Evolutionary conservation across 2,329 filamentous ascomycete species (phyloP), one percentile per base, ranked within the genome.

Genomic region (Leptographium lundbergii): DNA sequence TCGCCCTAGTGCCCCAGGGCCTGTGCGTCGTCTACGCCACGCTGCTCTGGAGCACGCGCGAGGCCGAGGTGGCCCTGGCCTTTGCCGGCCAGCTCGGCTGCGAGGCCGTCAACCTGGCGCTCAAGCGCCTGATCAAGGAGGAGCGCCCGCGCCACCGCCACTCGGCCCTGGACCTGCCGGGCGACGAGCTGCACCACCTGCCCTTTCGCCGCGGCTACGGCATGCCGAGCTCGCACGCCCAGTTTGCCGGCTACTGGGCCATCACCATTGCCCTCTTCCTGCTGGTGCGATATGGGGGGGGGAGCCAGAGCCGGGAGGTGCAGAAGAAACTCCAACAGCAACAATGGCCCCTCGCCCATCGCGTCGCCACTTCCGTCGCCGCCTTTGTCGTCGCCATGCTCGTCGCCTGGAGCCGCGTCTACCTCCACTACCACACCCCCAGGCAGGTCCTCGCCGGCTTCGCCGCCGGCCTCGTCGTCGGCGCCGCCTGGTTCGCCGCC

Each of bases 191-290:
- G 52, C 59, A 51, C 4, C 59, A 51, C 4, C 54, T 59, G 34
- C 61, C 60, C 6, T 54, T 62, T 36, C 62, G 55, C 22, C 54
- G 57, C 24, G 94, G 94, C 63, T 99, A 99, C 69, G 95, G 94
- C 66, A 99, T 99, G 95, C 94, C 94, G 57, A 80, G 76, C 63
- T 96, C 91, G 45, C 94, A 99, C 74, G 88, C 94, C 10, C 94
- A 99, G 75, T 99, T 96, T 70, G 88, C 92, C 62, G 81, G 87
- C 59, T 99, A 90, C 77, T 97, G 96, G 80, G 87, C 89, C 60
- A 75, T 95, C 60, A 94, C 88, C 62, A 75, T 97, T 61, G 78
- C 83, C 27, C 77, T 99, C 24, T 97, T 97, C 75, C 79, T 99
- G 52, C 79, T 96, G 53, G 76, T 91, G 61, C 82, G 92, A 61